A percentile compares a stretch with the other conserved stretches of the same genome.
These are phyloP conservation scores for Magnusiomyces tetraspermus DNA, from an alignment of 1,139 yeast species.

Conservation along the genomic window DNA sequence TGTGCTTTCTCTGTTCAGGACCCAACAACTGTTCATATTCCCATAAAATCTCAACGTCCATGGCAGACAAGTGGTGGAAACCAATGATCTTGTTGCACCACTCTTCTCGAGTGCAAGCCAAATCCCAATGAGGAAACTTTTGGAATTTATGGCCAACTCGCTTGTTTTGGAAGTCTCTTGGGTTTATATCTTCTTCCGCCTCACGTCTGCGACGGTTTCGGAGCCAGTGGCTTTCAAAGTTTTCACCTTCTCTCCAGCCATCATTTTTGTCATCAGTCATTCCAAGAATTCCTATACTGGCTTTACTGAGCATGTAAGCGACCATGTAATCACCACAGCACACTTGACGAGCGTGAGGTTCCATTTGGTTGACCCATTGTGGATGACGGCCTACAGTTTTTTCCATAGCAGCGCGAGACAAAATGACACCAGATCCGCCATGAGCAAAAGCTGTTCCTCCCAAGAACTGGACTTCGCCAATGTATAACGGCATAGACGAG, in stretches of 20 bases:
- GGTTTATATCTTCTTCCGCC: conserved; percentile 3
- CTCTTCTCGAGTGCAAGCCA: conserved; percentile 3
- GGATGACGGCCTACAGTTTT: conserved; percentile 22
- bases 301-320: conserved; percentile 22
- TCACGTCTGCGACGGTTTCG: conserved; percentile 1
- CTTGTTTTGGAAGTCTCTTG: neutral
- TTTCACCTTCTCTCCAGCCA: conserved; percentile 17
- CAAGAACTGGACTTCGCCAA: conserved; percentile 27
- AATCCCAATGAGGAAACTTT: conserved; percentile 7
- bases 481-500: conserved; percentile 24
- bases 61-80: conserved; percentile 21
- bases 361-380: conserved; percentile 23
- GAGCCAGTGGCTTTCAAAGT: conserved; percentile 9
- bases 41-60: conserved; percentile 21
- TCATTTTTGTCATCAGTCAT: conserved; percentile 12
- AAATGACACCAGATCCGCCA: conserved; percentile 34
- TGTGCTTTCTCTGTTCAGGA: conserved; percentile 13
- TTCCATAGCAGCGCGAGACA: conserved; percentile 29
- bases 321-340: conserved; percentile 34
- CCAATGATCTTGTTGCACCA: conserved; percentile 24
- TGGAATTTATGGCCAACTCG: conserved; percentile 7
- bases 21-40: conserved; percentile 22
- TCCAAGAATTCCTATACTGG: conserved; percentile 3
- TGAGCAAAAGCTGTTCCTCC: conserved; percentile 28
- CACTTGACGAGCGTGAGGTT: conserved; percentile 21